Evolutionary conservation across 495 filamentous ascomycete genomes (phyloP).

Genomic region (Podospora conica): DNA sequence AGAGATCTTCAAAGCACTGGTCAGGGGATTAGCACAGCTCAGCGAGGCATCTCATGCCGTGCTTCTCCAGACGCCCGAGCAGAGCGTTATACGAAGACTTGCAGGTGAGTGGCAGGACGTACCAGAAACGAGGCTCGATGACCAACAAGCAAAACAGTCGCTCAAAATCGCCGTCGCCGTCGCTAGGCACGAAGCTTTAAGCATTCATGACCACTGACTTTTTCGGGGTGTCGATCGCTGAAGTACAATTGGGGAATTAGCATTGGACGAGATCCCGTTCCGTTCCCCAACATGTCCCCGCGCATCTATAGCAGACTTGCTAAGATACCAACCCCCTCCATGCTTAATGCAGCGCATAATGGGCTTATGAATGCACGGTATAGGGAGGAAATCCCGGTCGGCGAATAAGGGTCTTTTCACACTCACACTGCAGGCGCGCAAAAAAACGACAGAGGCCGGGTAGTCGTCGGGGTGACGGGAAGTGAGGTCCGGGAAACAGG

Average conservation of each 20-base stretch:
- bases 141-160: constrained; percentile 4
- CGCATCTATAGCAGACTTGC: constrained; percentile 18
- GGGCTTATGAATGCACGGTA: constrained; percentile 6
- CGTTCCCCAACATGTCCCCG: neutral
- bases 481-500: neutral
- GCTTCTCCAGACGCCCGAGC: constrained; percentile 4
- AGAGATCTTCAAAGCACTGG: neutral
- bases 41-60: neutral
- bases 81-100: neutral
- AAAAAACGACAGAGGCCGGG: neutral
- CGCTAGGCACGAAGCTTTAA: neutral
- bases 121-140: neutral
- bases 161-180: neutral
- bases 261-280: neutral
- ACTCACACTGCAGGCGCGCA: constrained; percentile 7
- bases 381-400: constrained; percentile 17
- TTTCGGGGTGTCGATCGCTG: neutral
- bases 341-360: constrained; percentile 10
- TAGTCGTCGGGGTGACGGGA: neutral
- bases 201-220: constrained; percentile 2
- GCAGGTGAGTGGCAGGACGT: neutral
- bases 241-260: constrained; percentile 13
- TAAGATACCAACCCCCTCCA: constrained; percentile 9
- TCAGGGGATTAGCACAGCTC: neutral
- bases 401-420: neutral